A percentile compares a stretch with the other conserved stretches of the same genome.
Evolutionary conservation across 495 filamentous ascomycete genomes (phyloP).

Genomic region (Penicillium bialowiezense): DNA sequence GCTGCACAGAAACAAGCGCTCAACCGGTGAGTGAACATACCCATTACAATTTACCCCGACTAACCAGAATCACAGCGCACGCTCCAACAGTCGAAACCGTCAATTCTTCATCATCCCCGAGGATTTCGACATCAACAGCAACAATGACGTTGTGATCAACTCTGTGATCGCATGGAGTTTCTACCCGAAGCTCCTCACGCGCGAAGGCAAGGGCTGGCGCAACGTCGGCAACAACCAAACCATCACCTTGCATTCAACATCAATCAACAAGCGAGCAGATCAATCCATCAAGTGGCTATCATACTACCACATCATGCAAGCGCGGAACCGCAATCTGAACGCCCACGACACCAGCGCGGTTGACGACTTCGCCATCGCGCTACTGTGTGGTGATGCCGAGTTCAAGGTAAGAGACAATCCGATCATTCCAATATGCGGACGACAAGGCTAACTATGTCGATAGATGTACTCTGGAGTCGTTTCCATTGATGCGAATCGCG

Average conservation of each 20-base stretch:
- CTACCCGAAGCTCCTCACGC: slow-evolving; percentile 86
- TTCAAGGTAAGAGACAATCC: slow-evolving; percentile 54
- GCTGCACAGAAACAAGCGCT: slow-evolving; percentile 63
- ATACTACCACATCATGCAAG: slow-evolving; percentile 96
- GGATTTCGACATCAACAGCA: slow-evolving; percentile 66
- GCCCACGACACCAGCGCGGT: slow-evolving; percentile 86
- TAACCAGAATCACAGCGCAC: slow-evolving; percentile 33
- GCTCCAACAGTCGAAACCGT: slow-evolving; percentile 58
- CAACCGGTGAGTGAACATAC: slow-evolving; percentile 41
- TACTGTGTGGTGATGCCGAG: slow-evolving; percentile 83
- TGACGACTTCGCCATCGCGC: slow-evolving; percentile 74
- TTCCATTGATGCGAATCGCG: slow-evolving; percentile 77
- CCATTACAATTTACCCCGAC: slow-evolving; percentile 19
- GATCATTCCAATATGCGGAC: not conserved
- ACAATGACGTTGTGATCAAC: slow-evolving; percentile 71
- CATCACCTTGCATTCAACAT: slow-evolving; percentile 78
- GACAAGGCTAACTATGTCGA: not conserved
- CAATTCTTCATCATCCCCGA: slow-evolving; percentile 78
- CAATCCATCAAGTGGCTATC: slow-evolving; percentile 71
- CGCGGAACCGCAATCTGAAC: slow-evolving; percentile 72
- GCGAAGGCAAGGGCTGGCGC: slow-evolving; percentile 85
- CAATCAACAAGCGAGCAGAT: slow-evolving; percentile 73
- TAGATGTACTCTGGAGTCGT: slow-evolving; percentile 82
- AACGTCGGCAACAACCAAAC: slow-evolving; percentile 88
- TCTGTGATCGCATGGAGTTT: slow-evolving; percentile 88